Evolutionary conservation across 179 eudicot species (phyloP).

Genomic region (Pouteria campechiana): DNA sequence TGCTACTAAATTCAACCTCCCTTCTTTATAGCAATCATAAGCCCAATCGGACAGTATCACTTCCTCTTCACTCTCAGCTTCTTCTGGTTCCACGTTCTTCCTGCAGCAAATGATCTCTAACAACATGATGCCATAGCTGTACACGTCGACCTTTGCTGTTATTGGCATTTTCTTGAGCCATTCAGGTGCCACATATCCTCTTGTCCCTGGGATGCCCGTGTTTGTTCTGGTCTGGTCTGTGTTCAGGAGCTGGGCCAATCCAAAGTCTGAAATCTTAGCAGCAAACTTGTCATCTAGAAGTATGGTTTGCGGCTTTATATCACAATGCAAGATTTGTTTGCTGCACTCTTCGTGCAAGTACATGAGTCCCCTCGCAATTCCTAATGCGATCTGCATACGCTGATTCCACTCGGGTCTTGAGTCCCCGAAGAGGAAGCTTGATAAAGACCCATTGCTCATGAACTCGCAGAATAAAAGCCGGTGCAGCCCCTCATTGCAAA

Average conservation of each 20-base stretch:
- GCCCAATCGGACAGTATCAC: conserved; percentile 2
- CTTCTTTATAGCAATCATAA: neutral
- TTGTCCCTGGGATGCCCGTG: conserved; percentile 2
- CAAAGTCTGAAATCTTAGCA: conserved; percentile 5
- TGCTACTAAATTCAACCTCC: neutral
- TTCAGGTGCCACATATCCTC: conserved; percentile 8
- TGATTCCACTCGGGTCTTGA: conserved; percentile 1
- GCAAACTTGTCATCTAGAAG: conserved; percentile 1
- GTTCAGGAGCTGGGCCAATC: conserved; percentile 5
- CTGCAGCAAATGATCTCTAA: conserved; percentile 7
- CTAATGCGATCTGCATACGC: conserved; percentile 3
- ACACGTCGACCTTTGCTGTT: conserved; percentile 4
- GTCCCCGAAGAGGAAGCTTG: neutral
- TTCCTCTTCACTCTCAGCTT: neutral
- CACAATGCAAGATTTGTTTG: conserved; percentile 6
- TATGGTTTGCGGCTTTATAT: conserved; percentile 9
- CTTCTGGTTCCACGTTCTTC: neutral
- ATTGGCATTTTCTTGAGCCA: conserved; percentile 6
- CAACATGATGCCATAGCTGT: conserved; percentile 3
- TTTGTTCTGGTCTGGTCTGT: neutral
- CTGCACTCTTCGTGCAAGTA: conserved; percentile 9
- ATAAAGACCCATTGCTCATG: conserved; percentile 8
- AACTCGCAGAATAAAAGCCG: conserved; percentile 5
- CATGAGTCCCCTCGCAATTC: conserved; percentile 2
- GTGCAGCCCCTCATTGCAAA: conserved; percentile 3